Base-by-base conservation (phyloP, 768 basidiomycete species). In the Agaricus sinodeliciosus region DNA sequence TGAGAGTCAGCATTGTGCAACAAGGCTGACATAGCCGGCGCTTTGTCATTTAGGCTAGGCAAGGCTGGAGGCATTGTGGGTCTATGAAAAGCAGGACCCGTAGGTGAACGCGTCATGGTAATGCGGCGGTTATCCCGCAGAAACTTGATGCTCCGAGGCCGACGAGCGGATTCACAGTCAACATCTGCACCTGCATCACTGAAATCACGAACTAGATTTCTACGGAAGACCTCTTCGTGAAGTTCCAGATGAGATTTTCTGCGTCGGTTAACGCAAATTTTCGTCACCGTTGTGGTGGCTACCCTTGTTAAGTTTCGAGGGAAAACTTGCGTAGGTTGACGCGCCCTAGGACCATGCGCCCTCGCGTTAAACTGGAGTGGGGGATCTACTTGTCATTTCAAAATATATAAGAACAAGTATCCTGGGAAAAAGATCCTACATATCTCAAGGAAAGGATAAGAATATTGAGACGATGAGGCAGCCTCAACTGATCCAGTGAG, bases 311-410 rank as follows among this genome's bases (percentile, higher is more conserved):
- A 25, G n/a, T 16, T 12, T n/a, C 19, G 18, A 2, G 25, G n/a
- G 3, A 9, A 28, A 0, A 0, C 9, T 4, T 22, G 40, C 13
- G 28, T 5, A 36, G 15, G 16, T 7, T 42, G 16, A 46, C 50
- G 42, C 28, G 42, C 41, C 13, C 39, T 35, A 9, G 46, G 40
- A 12, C n/a, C n/a, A n/a, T n/a, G n/a, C n/a, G n/a, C n/a, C n/a
- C n/a, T n/a, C n/a, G n/a, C n/a, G n/a, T 50, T 43, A 22, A 50
- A 49, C 9, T 39, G 51, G 27, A 47, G 39, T 15, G 50, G 55
- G 15, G 43, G n/a, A 43, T 47, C 55, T 47, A 36, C 41, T 27
- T 18, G 39, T 8, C 9, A 16, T 11, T 13, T 48, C 8, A 51
- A 49, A 37, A 11, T 9, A 9, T 8, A 16, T 31, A 15, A 26